These are phyloP conservation scores for Pythium utonaiense DNA, from an alignment of 352 stramenopile genomes.

Conservation along the genomic window DNA sequence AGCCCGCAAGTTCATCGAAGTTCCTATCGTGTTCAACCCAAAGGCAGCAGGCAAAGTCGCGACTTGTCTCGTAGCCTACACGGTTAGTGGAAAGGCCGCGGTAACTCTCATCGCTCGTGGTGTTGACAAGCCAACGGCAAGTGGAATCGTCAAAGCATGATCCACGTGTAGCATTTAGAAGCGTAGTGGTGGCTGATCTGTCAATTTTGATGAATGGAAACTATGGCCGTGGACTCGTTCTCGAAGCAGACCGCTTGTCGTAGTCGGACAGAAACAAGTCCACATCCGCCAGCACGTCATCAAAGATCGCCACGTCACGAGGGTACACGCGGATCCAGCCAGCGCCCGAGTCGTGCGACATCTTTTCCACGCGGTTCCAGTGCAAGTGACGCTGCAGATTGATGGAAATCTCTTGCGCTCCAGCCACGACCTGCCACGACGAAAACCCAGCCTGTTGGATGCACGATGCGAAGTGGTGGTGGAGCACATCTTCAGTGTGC, in stretches of 20 bases:
- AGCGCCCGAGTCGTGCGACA: slow-evolving; percentile 80
- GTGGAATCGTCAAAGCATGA: neutral
- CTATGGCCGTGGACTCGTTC: slow-evolving; percentile 18
- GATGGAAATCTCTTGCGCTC: slow-evolving; percentile 84
- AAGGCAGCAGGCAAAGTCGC: slow-evolving; percentile 79
- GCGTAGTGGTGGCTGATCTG: neutral
- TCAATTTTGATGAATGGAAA: neutral
- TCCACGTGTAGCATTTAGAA: neutral
- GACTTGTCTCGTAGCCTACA: slow-evolving; percentile 80
- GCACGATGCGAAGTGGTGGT: slow-evolving; percentile 65
- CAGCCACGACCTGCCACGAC: slow-evolving; percentile 80
- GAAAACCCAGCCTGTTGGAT: slow-evolving; percentile 83
- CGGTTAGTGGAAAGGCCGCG: slow-evolving; percentile 71
- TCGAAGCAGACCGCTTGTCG: slow-evolving; percentile 31
- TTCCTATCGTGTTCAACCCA: slow-evolving; percentile 69
- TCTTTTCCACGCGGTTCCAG: slow-evolving; percentile 87
- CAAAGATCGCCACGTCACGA: slow-evolving; percentile 64
- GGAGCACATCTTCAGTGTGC: slow-evolving; percentile 58
- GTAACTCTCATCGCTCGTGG: slow-evolving; percentile 75
- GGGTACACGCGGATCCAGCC: slow-evolving; percentile 88
- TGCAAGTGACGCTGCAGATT: slow-evolving; percentile 85
- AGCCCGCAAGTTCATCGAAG: slow-evolving; percentile 81
- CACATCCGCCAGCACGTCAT: slow-evolving; percentile 72
- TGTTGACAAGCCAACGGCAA: slow-evolving; percentile 19
- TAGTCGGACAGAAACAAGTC: slow-evolving; percentile 65